phyloP scores from a whole-genome alignment of 768 basidiomycete species.

The Russula lepida region DNA sequence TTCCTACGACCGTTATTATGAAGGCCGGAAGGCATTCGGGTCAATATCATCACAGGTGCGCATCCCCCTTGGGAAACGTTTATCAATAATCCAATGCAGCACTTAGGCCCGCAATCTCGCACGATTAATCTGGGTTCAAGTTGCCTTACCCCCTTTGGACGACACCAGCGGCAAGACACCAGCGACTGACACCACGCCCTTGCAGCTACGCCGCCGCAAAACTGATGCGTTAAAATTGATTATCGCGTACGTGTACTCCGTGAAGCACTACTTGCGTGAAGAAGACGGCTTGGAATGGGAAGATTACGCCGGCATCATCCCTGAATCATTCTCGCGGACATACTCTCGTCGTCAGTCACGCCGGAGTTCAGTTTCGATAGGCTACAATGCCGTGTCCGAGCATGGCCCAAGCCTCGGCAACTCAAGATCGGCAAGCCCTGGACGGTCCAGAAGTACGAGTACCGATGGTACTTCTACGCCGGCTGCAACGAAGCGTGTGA shows the following conservation, averaged over 20 bases:
- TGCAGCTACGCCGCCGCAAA: slow-evolving; percentile 58
- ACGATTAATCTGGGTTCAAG: slow-evolving; percentile 74
- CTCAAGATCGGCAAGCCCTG: slow-evolving; percentile 11
- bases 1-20: slow-evolving; percentile 82
- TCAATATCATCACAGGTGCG: slow-evolving; percentile 54
- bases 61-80: neutral
- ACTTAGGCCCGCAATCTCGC: slow-evolving; percentile 59
- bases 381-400: slow-evolving; percentile 28
- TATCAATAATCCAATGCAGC: slow-evolving; percentile 1
- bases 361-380: slow-evolving; percentile 27
- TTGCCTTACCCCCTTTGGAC: slow-evolving; percentile 53
- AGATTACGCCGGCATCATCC: slow-evolving; percentile 62
- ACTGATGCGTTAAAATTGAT: slow-evolving; percentile 59
- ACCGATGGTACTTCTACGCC: neutral
- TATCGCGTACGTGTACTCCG: slow-evolving; percentile 63
- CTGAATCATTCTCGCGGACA: slow-evolving; percentile 45
- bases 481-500: slow-evolving; percentile 46
- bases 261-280: slow-evolving; percentile 75
- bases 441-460: neutral
- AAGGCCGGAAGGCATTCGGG: slow-evolving; percentile 81
- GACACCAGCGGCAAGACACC: slow-evolving; percentile 48
- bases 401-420: slow-evolving; percentile 18
- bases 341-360: slow-evolving; percentile 23
- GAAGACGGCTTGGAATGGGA: slow-evolving; percentile 67
- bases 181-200: slow-evolving; percentile 35